Base-by-base conservation (phyloP, 1,284 basidiomycete genomes). In the Spongiforma sp. region DNA sequence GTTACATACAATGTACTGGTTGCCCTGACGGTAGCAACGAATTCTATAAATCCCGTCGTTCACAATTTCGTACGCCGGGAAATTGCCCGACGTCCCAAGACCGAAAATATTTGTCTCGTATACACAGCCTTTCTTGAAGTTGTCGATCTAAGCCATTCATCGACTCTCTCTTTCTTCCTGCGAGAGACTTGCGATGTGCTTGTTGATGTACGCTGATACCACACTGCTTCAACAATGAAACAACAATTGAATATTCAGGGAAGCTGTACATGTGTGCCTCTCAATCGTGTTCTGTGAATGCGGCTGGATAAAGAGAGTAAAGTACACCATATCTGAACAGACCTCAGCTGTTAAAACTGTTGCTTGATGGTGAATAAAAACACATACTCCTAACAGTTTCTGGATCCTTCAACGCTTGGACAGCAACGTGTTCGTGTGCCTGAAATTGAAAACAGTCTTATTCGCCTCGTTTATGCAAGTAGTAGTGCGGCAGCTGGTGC, bases 31-130 rank as follows among this genome's bases (percentile, higher is more conserved):
- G 52, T 65, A 61, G 50, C 34, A 58, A 19, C 55, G 64, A 21
- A 66, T 62, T 39, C 37, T 58, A 55, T 66, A 65, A 9, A 3
- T n/a, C n/a, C n/a, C n/a, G n/a, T n/a, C n/a, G n/a, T n/a, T n/a
- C n/a, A n/a, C n/a, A n/a, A n/a, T n/a, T 48, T 62, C 34, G 50
- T 65, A 62, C 8, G 30, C 19, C 1, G 60, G 26, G 26, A 62
- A 41, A 6, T 15, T 15, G 5, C 8, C 2, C 24, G 64, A 34
- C n/a, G 4, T n/a, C 19, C 26, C 64, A 24, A 65, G 64, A 9
- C 15, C 41, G 10, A 65, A 46, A 26, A 66, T 55, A 15, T 26
- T 59, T 12, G 28, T 48, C 50, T 65, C 64, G 1, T 39, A 50
- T 30, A 11, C 11, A 24, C 64, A 65, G 9, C 64, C 65, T 4